Evolutionary conservation across 2,329 filamentous ascomycete species (phyloP).

Genomic region (Aspergillus neoniger): DNA sequence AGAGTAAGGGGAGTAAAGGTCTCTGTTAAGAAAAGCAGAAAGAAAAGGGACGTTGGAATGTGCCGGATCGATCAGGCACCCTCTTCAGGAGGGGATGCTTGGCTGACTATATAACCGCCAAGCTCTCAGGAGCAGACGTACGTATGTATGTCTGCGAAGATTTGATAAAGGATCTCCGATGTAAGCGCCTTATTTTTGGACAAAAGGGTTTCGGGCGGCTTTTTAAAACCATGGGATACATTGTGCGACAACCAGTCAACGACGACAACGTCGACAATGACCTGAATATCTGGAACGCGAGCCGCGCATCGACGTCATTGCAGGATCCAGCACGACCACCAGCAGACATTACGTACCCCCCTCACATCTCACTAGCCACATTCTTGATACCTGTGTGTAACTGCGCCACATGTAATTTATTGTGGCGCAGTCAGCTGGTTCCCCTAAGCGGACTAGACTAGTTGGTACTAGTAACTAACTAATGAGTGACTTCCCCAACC

Average conservation of each 20-base stretch:
- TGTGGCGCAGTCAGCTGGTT: not conserved
- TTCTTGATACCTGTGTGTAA: too few relatives aligned
- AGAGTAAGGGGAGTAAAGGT: not conserved
- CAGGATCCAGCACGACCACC: not conserved
- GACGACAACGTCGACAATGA: constrained; percentile 3
- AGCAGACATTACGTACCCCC: not conserved
- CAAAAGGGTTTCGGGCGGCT: not conserved
- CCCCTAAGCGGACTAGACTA: not conserved
- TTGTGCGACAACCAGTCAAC: constrained; percentile 1
- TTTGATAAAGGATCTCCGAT: not conserved
- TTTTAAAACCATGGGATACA: not conserved
- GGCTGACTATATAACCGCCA: constrained; percentile 1
- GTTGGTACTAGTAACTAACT: too few relatives aligned
- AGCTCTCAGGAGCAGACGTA: not conserved
- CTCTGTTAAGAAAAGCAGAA: not conserved
- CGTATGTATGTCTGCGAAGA: not conserved
- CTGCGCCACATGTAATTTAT: not conserved
- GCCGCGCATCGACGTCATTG: constrained; percentile 6
- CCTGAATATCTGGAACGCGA: not conserved
- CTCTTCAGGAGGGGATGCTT: not conserved
- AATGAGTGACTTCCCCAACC: not conserved
- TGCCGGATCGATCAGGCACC: not conserved
- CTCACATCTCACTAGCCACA: constrained; percentile 7
- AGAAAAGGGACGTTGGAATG: constrained; percentile 3
- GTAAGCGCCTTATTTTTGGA: not conserved